Base-by-base conservation (phyloP, 1,139 yeast genomes). In the Nakaseomyces kungkrabaensis region DNA sequence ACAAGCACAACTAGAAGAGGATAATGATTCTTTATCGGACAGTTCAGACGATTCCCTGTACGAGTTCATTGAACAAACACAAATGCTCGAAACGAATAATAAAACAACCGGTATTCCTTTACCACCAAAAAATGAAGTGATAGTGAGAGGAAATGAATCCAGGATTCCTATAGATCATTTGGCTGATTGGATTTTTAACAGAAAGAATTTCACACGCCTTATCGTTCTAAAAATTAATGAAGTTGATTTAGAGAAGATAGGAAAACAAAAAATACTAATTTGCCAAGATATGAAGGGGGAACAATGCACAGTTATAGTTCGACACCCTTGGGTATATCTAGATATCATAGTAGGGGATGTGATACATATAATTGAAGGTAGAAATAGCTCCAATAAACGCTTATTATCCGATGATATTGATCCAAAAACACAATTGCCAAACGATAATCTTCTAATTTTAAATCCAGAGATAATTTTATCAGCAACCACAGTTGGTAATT, bases 401-500 rank as follows among this genome's bases (percentile, higher is more conserved):
- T 48, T 65, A 26, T 50, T 65, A 22, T 60, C 68, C 1, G 68
- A 66, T 34, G 63, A 63, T 29, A 56, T 52, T 33, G 58, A 57
- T 51, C 63, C 67, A 8, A 41, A 58, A 72, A 75, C 85, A 4
- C 87, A 85, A 54, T 66, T 70, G 37, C 79, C 78, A 52, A 68
- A 74, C 32, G 76, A 75, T 45, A 81, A 85, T 57, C 65, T 89
- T 27, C 66, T 90, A 37, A 75, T 92, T 26, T 76, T 94, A 75
- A 79, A 86, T 57, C 98, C 98, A 0, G 98, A 92, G 62, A 69
- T 78, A 1, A 69, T 92, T 11, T 71, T 92, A 1, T 79, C 96
- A 0, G 89, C 96, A 4, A 92, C 98, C 0, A 72, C 83, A 4
- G 78, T 89, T 1, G 83, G 97, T 0, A 86, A 82, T 49, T 85